Evolutionary conservation across 441 rosid species (phyloP).

Genomic region (Pelargonium australe): DNA sequence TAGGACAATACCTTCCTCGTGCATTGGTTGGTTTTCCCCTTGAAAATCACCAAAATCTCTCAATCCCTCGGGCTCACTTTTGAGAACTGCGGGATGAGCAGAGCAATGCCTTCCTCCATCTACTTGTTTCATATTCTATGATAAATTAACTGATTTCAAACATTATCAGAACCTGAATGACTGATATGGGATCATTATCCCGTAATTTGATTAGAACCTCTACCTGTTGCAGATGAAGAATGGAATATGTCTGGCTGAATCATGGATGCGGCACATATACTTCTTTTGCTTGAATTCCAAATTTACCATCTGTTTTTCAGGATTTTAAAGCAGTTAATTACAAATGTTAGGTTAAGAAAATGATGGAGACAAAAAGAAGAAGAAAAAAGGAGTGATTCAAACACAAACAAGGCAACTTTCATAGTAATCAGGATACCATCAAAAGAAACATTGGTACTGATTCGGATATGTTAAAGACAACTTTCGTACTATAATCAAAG

Average conservation of each 20-base stretch:
- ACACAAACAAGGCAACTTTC: too few relatives aligned
- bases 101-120: slow-evolving; percentile 24
- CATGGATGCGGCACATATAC: too few relatives aligned
- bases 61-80: slow-evolving; percentile 20
- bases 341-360: not conserved
- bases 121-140: slow-evolving; percentile 12
- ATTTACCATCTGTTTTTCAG: slow-evolving; percentile 40
- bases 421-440: too few relatives aligned
- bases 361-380: too few relatives aligned
- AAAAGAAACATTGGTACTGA: too few relatives aligned
- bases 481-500: too few relatives aligned
- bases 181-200: slow-evolving; percentile 9
- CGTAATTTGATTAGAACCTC: slow-evolving; percentile 29
- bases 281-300: slow-evolving; percentile 46
- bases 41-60: slow-evolving; percentile 30
- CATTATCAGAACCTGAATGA: slow-evolving; percentile 11
- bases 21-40: slow-evolving; percentile 35
- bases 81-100: slow-evolving; percentile 14
- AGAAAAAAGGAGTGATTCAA: too few relatives aligned
- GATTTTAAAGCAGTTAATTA: slow-evolving; percentile 8
- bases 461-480: too few relatives aligned
- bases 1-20: slow-evolving; percentile 34
- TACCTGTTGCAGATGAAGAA: slow-evolving; percentile 30
- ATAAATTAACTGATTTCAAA: slow-evolving; percentile 14
- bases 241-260: slow-evolving; percentile 11